Percentiles rank a stretch among this genome's conserved stretches.
These are phyloP conservation scores for Orbilia quercus DNA, from an alignment of 2,329 filamentous ascomycete genomes.

Conservation along the genomic window DNA sequence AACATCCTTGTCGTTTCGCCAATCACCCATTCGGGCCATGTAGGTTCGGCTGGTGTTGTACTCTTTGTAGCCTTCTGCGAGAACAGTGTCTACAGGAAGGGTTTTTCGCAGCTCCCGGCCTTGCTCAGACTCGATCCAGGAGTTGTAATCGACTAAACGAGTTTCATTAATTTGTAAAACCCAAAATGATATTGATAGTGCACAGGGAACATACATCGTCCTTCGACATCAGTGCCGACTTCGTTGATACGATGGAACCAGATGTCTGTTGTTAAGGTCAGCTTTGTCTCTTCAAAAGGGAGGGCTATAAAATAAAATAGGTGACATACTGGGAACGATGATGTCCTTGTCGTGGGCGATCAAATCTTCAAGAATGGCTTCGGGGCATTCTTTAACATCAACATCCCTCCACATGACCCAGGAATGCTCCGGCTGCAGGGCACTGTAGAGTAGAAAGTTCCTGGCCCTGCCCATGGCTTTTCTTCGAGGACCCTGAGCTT, in stretches of 20 bases:
- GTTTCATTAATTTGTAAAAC: constrained; percentile 59
- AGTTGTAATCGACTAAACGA: constrained; percentile 90
- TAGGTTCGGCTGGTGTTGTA: constrained; percentile 90
- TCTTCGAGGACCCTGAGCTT: constrained; percentile 86
- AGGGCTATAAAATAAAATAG: not conserved
- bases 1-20: constrained; percentile 88
- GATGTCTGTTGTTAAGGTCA: constrained; percentile 72
- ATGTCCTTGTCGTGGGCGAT: constrained; percentile 93
- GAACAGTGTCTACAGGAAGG: constrained; percentile 81
- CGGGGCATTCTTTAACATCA: constrained; percentile 91
- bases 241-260: constrained; percentile 92
- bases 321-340: constrained; percentile 87
- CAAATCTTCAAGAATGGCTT: constrained; percentile 91
- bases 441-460: constrained; percentile 87
- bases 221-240: constrained; percentile 86
- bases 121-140: constrained; percentile 94
- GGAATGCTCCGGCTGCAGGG: constrained; percentile 90
- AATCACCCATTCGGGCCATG: constrained; percentile 91
- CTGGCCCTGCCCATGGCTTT: constrained; percentile 90
- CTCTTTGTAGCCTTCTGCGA: constrained; percentile 95
- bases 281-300: not conserved
- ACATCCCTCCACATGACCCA: constrained; percentile 99
- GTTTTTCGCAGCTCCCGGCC: constrained; percentile 77
- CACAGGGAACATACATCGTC: constrained; percentile 77
- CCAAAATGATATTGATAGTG: no score